Percentiles rank a stretch among this genome's conserved stretches.
phyloP scores from a whole-genome alignment of 805 yeast species.

The Barnettozyma populi region DNA sequence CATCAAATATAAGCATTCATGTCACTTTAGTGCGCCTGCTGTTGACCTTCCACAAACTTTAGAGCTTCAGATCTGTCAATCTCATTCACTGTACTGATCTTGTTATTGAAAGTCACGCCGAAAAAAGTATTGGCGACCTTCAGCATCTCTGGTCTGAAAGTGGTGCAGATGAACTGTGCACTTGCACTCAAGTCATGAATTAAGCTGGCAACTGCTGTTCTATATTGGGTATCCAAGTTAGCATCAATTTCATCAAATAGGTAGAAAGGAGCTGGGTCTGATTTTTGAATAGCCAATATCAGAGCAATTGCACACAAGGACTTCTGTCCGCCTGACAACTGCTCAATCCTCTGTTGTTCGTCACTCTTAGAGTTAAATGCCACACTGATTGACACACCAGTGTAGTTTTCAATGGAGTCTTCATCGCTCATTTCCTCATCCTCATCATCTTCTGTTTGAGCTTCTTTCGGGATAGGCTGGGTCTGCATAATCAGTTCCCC shows the following conservation, averaged over 20 bases:
- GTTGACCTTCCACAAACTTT: slow-evolving; percentile 74
- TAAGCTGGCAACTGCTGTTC: slow-evolving; percentile 78
- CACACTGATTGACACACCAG: slow-evolving; percentile 81
- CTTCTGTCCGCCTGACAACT: slow-evolving; percentile 94
- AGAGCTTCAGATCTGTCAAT: slow-evolving; percentile 71
- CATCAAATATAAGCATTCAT: not conserved
- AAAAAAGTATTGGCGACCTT: slow-evolving; percentile 80
- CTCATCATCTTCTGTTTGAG: slow-evolving; percentile 16
- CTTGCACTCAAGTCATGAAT: slow-evolving; percentile 56
- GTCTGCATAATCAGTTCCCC: slow-evolving; percentile 65
- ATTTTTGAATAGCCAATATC: slow-evolving; percentile 86
- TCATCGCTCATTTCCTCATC: slow-evolving; percentile 19
- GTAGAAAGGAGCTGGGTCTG: slow-evolving; percentile 97
- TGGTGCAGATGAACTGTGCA: slow-evolving; percentile 94
- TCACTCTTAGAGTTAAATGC: slow-evolving; percentile 83
- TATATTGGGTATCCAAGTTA: slow-evolving; percentile 85
- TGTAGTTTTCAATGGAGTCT: slow-evolving; percentile 43
- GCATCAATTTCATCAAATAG: slow-evolving; percentile 96
- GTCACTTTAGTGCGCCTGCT: slow-evolving; percentile 17
- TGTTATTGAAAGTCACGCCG: slow-evolving; percentile 80
- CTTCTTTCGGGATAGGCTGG: slow-evolving; percentile 4
- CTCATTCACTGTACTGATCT: slow-evolving; percentile 71
- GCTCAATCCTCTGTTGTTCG: slow-evolving; percentile 85
- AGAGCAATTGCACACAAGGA: slow-evolving; percentile 94
- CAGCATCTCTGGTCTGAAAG: slow-evolving; percentile 90